These are phyloP conservation scores for Diaporthe sp. DNA, from an alignment of 2,329 filamentous ascomycete genomes.

Conservation along the genomic window DNA sequence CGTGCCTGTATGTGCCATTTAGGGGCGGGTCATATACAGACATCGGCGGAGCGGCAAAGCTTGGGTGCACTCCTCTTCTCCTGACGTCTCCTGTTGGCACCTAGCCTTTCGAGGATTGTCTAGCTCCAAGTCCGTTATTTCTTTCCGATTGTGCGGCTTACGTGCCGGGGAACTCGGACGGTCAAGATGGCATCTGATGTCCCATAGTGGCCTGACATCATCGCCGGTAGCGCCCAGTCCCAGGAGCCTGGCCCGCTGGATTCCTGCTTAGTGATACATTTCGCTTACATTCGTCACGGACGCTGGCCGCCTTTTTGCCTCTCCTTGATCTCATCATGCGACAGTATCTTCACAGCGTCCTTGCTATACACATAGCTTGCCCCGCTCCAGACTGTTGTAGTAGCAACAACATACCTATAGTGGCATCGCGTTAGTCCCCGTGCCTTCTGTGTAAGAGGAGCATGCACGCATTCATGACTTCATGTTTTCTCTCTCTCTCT, in stretches of 20 bases:
- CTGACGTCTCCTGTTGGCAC: background rate
- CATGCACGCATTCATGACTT: background rate
- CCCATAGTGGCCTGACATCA: background rate
- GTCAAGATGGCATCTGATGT: background rate
- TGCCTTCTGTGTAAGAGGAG: background rate
- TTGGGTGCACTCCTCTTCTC: background rate
- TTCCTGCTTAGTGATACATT: background rate
- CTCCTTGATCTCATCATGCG: conserved; percentile 42
- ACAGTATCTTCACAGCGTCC: conserved; percentile 88
- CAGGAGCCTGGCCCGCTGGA: background rate
- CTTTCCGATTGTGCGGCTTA: background rate
- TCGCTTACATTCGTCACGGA: background rate
- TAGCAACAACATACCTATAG: conserved; percentile 81
- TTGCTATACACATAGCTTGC: conserved; percentile 92
- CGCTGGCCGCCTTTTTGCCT: conserved; percentile 35
- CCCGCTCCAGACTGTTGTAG: conserved; percentile 93
- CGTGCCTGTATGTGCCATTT: background rate
- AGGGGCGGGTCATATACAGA: background rate
- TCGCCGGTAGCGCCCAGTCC: background rate
- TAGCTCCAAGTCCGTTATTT: background rate
- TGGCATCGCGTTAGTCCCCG: background rate
- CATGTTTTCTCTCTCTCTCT: too few species aligned
- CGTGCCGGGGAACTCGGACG: background rate
- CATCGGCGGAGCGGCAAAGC: background rate
- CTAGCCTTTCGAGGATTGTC: background rate